Conservation (phyloP, 73 alveolate species). For the Durusdinium trenchii region DNA sequence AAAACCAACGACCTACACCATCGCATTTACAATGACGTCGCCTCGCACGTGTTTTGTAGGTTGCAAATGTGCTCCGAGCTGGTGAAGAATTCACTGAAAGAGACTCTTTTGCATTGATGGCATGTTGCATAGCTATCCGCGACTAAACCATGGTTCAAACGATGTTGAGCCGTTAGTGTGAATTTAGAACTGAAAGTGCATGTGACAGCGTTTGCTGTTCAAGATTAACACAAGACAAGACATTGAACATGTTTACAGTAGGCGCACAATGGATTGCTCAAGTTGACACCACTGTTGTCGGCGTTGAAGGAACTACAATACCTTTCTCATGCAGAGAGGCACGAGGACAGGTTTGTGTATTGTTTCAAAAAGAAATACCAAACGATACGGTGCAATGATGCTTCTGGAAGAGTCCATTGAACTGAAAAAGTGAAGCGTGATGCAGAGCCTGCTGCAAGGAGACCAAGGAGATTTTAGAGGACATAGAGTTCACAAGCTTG, state of each 20-base stretch:
- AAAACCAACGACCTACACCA: too few species aligned
- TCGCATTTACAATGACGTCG: too few species aligned
- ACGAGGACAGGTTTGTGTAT: background rate
- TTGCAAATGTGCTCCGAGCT: slow-evolving; percentile 63
- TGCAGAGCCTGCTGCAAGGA: background rate
- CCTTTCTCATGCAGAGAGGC: background rate
- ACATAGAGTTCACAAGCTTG: slow-evolving; percentile 39
- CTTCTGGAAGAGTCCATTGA: too few species aligned
- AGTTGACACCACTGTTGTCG: background rate
- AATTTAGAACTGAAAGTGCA: too few species aligned
- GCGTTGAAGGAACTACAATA: background rate
- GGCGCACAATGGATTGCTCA: too few species aligned
- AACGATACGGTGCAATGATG: too few species aligned
- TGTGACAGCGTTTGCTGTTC: too few species aligned
- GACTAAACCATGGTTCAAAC: too few species aligned
- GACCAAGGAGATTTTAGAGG: background rate
- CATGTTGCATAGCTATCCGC: too few species aligned
- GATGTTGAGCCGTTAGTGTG: too few species aligned
- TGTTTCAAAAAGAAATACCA: background rate
- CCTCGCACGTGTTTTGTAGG: slow-evolving; percentile 31
- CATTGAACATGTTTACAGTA: too few species aligned
- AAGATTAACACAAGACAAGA: too few species aligned
- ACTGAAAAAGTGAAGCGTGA: background rate
- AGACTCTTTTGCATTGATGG: background rate
- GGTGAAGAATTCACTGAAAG: slow-evolving; percentile 44